These are phyloP conservation scores for Corylus avellana DNA, from an alignment of 306 rosid genomes.

Conservation along the genomic window DNA sequence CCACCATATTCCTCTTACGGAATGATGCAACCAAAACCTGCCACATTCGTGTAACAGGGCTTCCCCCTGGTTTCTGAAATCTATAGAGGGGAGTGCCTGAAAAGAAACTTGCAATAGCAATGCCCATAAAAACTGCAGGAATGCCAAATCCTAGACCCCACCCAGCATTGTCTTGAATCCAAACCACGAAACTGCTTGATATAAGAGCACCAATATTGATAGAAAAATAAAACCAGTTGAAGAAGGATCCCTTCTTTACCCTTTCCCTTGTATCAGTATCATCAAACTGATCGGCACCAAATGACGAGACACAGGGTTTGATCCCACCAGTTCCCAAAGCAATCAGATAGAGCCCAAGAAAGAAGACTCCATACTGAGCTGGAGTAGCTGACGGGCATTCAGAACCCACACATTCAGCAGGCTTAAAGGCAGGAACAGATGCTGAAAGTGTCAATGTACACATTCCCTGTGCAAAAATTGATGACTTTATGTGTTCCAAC, in stretches of 20 bases:
- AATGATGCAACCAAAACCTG: slow-evolving; percentile 91
- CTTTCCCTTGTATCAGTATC: too few species aligned
- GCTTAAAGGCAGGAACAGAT: slow-evolving; percentile 68
- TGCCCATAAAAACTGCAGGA: slow-evolving; percentile 84
- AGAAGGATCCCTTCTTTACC: too few species aligned
- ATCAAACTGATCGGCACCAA: too few species aligned
- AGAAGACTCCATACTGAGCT: slow-evolving; percentile 82
- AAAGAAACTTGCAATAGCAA: slow-evolving; percentile 84
- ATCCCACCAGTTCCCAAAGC: slow-evolving; percentile 97
- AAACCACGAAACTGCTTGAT: slow-evolving; percentile 81
- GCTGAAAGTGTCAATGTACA: slow-evolving; percentile 94
- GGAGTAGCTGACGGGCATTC: slow-evolving; percentile 80
- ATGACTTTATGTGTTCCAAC: slow-evolving; percentile 21
- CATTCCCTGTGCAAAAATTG: slow-evolving; percentile 76
- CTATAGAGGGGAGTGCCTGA: slow-evolving; percentile 82
- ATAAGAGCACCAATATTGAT: slow-evolving; percentile 86
- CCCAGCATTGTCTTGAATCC: slow-evolving; percentile 93
- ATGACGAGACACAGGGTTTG: too few species aligned
- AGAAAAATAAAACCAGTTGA: too few species aligned
- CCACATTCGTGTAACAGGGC: slow-evolving; percentile 93
- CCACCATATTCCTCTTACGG: slow-evolving; percentile 56
- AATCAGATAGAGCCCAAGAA: slow-evolving; percentile 89
- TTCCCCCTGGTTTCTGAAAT: slow-evolving; percentile 97
- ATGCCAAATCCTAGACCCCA: slow-evolving; percentile 99
- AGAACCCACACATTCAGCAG: slow-evolving; percentile 64